phyloP scores from a whole-genome alignment of 345 rosid genomes.

The Draba incana region DNA sequence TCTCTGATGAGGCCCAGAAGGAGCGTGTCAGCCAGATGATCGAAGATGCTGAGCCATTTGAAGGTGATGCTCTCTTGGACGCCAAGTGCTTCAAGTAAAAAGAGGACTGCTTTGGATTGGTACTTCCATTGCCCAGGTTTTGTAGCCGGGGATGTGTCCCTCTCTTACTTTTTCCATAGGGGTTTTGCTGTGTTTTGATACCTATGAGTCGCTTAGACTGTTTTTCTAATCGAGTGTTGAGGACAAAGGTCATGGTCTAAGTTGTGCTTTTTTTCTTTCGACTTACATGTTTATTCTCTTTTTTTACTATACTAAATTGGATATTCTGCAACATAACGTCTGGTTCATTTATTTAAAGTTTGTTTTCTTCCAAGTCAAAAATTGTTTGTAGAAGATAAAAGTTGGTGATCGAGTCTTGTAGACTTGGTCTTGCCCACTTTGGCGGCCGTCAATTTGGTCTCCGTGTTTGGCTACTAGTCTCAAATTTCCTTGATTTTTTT shows the following conservation, averaged over 20 bases:
- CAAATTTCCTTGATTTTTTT: too few relatives aligned
- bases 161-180: not conserved
- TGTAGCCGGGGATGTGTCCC: not conserved
- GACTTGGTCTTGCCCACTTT: too few relatives aligned
- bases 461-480: too few relatives aligned
- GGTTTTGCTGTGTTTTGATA: slow-evolving; percentile 32
- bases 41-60: slow-evolving; percentile 90
- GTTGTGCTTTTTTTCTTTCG: not conserved
- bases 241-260: slow-evolving; percentile 10
- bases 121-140: slow-evolving; percentile 3
- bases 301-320: too few relatives aligned
- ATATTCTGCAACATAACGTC: too few relatives aligned
- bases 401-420: too few relatives aligned
- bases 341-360: too few relatives aligned
- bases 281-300: slow-evolving; percentile 9
- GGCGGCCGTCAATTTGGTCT: too few relatives aligned
- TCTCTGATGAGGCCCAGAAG: slow-evolving; percentile 81
- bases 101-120: slow-evolving; percentile 14
- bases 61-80: slow-evolving; percentile 90
- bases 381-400: too few relatives aligned
- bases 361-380: too few relatives aligned
- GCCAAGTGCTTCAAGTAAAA: slow-evolving; percentile 96
- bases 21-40: slow-evolving; percentile 96
- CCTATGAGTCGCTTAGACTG: slow-evolving; percentile 12
- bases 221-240: slow-evolving; percentile 17